Evolutionary conservation across 164 flowering plant species (phyloP), one percentile per base, ranked within the genome.

Genomic region (Macadamia tetraphylla): DNA sequence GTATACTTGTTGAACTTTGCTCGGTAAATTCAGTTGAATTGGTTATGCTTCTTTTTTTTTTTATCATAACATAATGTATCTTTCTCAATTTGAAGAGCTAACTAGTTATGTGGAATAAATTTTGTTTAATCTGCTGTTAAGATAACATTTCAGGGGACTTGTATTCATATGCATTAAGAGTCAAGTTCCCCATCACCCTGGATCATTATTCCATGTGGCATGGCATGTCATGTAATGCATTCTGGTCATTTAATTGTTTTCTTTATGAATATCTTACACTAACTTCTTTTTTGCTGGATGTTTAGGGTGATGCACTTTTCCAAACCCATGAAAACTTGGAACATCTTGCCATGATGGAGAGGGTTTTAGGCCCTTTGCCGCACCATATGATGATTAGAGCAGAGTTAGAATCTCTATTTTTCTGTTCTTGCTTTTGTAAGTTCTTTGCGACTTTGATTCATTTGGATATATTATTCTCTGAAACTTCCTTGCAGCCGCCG

Each of bases 321-420:
- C 96, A 92, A 75, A 92, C 98, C 12, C 98, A 92, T 65, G 97
- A 90, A 70, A 92, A 92, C 78, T 76, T 92, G 82, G 98, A 92
- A 76, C 98, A 92, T 84, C 87, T 92, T 65, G 98, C 98, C 29
- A 92, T 92, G 98, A 92, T 92, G 98, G 98, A 92, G 75, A 83
- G 86, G 72, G 98, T 92, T n/a, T 70, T 92, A 57, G 98, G 98
- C 31, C 93, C 98, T 57, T 69, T 90, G 59, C 97, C 98, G 5
- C 87, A 81, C 29, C 87, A 90, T 66, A 85, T 90, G 98, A 77
- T 75, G 58, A 70, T 73, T 40, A 85, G 88, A 74, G 90, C 90
- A 2, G 92, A 92, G 93, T 92, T 82, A 80, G 93, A 29, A 23
- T 40, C 9, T n/a, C 29, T 51, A 6, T 42, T 46, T 64, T 14